Evolutionary conservation across 805 yeast genomes (phyloP).

Genomic region (Candida golubevii): DNA sequence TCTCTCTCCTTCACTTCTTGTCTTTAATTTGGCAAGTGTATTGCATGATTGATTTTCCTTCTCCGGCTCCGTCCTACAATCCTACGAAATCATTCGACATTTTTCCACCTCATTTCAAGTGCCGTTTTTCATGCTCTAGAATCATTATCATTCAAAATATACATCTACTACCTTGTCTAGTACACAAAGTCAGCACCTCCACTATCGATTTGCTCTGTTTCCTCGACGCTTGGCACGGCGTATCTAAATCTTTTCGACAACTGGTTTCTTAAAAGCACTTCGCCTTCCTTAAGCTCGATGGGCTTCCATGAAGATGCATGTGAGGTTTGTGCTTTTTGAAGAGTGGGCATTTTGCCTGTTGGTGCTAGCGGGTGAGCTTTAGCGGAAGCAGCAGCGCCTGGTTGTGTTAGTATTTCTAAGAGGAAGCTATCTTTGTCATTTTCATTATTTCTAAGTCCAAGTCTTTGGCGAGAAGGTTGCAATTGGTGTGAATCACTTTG

Average conservation of each 20-base stretch:
- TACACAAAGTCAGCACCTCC: slow-evolving; percentile 76
- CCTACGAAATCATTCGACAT: too few species aligned
- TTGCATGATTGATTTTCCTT: too few species aligned
- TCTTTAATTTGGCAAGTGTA: too few species aligned
- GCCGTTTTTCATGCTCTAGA: too few species aligned
- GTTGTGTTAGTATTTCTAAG: slow-evolving; percentile 6
- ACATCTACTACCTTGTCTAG: slow-evolving; percentile 17
- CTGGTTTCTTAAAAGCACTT: slow-evolving; percentile 51
- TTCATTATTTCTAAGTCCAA: too few species aligned
- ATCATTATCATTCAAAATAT: too few species aligned
- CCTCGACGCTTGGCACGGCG: slow-evolving; percentile 55
- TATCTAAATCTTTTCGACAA: slow-evolving; percentile 76
- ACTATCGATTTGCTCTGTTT: slow-evolving; percentile 68
- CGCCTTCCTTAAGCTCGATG: slow-evolving; percentile 39
- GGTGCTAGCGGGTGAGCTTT: slow-evolving; percentile 39
- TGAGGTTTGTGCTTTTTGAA: slow-evolving; percentile 4
- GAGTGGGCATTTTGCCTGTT: slow-evolving; percentile 39
- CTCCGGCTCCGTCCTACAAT: too few species aligned
- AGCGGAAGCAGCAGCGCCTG: slow-evolving; percentile 11
- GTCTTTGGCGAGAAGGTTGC: too few species aligned
- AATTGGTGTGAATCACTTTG: too few species aligned
- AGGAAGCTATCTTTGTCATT: too few species aligned
- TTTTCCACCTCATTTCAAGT: too few species aligned
- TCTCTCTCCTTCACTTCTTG: too few species aligned
- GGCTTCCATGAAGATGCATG: slow-evolving; percentile 26